phyloP scores from a whole-genome alignment of 2,329 filamentous ascomycete species.

The Emergomyces orientalis region DNA sequence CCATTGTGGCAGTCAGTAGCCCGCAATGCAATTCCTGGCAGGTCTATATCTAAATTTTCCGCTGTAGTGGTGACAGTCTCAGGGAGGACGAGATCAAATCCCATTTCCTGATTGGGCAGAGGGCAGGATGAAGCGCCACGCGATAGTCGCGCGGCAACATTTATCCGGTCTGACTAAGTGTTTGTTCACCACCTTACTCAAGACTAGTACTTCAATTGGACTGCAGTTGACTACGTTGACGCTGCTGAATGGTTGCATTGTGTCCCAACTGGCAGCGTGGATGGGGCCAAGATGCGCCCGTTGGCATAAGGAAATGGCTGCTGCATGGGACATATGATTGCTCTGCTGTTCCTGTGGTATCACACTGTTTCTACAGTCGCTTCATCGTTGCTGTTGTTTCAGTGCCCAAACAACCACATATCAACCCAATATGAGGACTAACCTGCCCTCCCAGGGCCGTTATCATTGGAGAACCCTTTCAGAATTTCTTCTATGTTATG shows the following conservation, averaged over 20 bases:
- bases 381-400: neutral
- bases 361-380: neutral
- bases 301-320: neutral
- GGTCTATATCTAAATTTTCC: neutral
- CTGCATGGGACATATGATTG: neutral
- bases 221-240: neutral
- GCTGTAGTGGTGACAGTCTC: neutral
- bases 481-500: neutral
- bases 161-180: too few species aligned
- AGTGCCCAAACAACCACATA: neutral
- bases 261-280: neutral
- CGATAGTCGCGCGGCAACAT: neutral
- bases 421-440: constrained; percentile 1
- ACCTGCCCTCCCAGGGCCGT: neutral
- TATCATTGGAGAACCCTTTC: neutral
- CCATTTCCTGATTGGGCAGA: neutral
- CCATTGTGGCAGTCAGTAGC: constrained; percentile 27
- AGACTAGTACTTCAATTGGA: too few species aligned
- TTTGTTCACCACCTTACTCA: neutral
- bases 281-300: neutral
- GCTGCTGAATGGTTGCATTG: neutral
- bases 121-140: neutral
- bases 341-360: neutral
- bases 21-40: neutral
- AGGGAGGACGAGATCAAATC: neutral